These are phyloP conservation scores for Sanghuangporus weigelae DNA, from an alignment of 1,284 basidiomycete species.

Conservation along the genomic window DNA sequence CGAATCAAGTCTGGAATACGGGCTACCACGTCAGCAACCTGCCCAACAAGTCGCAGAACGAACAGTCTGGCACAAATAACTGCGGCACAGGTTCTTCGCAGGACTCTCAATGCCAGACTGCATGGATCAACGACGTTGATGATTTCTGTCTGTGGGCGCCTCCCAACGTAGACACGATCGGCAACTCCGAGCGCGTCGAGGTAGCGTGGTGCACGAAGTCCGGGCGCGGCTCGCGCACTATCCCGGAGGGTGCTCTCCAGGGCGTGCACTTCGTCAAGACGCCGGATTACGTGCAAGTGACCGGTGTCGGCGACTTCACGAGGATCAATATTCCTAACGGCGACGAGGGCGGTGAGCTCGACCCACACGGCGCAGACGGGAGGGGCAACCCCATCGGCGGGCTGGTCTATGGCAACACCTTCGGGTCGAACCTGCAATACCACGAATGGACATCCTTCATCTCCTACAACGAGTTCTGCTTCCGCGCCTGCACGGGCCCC, in stretches of 20 bases:
- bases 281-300: conserved; percentile 41
- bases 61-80: conserved; percentile 50
- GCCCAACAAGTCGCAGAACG: conserved; percentile 42
- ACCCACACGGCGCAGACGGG: conserved; percentile 29
- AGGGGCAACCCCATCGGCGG: conserved; percentile 58
- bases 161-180: conserved; percentile 34
- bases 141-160: conserved; percentile 30
- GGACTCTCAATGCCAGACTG: conserved; percentile 50
- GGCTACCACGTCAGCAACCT: conserved; percentile 39
- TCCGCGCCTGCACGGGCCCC: conserved; percentile 54
- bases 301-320: conserved; percentile 29
- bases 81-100: conserved; percentile 47
- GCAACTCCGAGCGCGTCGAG: conserved; percentile 41
- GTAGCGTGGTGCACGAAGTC: conserved; percentile 50
- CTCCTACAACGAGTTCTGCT: conserved; percentile 52
- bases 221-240: conserved; percentile 41
- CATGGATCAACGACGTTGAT: conserved; percentile 42
- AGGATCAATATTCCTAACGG: conserved; percentile 27
- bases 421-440: conserved; percentile 26
- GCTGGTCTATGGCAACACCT: conserved; percentile 52
- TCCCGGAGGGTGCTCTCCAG: conserved; percentile 40
- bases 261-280: conserved; percentile 43
- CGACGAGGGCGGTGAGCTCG: conserved; percentile 33
- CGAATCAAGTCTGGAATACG: conserved; percentile 46
- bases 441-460: conserved; percentile 39